Evolutionary conservation across 2,329 filamentous ascomycete genomes (phyloP).

Genomic region (Colletotrichum tropicale): DNA sequence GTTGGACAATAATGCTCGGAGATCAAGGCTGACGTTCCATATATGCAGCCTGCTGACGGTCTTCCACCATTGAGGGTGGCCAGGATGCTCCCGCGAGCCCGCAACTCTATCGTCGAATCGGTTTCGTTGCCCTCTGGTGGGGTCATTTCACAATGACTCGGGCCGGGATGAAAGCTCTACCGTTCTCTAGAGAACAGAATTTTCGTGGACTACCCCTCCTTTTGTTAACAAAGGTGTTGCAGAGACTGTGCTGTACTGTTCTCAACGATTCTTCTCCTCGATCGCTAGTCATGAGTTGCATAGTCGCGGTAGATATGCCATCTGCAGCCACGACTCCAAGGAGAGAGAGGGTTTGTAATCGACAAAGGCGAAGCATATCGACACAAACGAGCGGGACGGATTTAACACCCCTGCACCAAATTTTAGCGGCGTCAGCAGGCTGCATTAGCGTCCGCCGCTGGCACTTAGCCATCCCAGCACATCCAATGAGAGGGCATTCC

Average conservation of each 20-base stretch:
- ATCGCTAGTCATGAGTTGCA: not conserved
- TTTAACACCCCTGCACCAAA: not conserved
- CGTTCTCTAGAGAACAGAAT: not conserved
- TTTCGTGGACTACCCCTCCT: not conserved
- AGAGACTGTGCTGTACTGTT: not conserved
- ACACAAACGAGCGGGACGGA: not conserved
- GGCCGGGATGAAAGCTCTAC: not conserved
- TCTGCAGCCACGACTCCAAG: not conserved
- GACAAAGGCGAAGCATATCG: not conserved
- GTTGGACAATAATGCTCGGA: not conserved
- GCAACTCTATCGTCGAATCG: not conserved
- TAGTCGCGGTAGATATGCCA: not conserved
- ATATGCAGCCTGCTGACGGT: slow-evolving; percentile 12
- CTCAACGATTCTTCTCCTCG: not conserved
- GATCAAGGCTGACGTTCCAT: not conserved
- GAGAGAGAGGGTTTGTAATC: not conserved
- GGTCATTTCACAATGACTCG: not conserved
- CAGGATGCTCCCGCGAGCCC: not conserved
- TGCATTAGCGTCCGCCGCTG: slow-evolving; percentile 16
- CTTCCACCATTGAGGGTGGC: not conserved
- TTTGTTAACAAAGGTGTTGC: not conserved
- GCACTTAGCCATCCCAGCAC: not conserved
- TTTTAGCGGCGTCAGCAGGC: slow-evolving; percentile 11
- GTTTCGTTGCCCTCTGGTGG: not conserved
- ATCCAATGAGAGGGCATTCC: not conserved